A percentile compares a stretch with the other conserved stretches of the same genome.
phyloP scores from a whole-genome alignment of 768 basidiomycete species.

The Tylopilus plumbeoviolaceoides region DNA sequence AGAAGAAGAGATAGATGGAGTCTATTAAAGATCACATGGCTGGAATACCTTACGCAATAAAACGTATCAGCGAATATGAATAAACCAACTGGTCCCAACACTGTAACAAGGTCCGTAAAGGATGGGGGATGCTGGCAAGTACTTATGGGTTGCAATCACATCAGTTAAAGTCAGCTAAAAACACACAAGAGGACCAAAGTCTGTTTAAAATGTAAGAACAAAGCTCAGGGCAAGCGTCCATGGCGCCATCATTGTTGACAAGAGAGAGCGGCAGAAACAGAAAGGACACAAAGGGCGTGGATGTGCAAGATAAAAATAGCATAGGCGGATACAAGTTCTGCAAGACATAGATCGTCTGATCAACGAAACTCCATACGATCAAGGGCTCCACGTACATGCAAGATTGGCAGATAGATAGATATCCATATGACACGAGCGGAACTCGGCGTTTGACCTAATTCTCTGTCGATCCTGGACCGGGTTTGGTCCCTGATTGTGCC shows the following conservation, averaged over 20 bases:
- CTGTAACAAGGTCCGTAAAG: neutral
- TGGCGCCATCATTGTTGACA: neutral
- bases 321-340: neutral
- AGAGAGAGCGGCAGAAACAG: neutral
- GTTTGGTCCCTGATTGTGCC: constrained; percentile 2
- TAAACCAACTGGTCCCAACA: neutral
- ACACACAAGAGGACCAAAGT: neutral
- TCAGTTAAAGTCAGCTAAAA: neutral
- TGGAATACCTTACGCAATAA: no score
- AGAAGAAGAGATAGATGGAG: no score
- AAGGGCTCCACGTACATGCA: neutral
- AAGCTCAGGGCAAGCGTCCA: neutral
- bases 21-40: no score
- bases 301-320: neutral
- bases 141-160: neutral
- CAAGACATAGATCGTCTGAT: neutral
- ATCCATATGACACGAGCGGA: neutral
- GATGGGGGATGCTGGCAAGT: neutral
- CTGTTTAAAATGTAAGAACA: neutral
- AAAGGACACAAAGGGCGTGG: neutral
- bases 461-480: neutral
- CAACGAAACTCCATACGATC: neutral
- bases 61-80: no score
- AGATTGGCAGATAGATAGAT: neutral
- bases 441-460: neutral